Base-by-base conservation (phyloP, 345 rosid genomes). In the Euphorbia pulcherrima region DNA sequence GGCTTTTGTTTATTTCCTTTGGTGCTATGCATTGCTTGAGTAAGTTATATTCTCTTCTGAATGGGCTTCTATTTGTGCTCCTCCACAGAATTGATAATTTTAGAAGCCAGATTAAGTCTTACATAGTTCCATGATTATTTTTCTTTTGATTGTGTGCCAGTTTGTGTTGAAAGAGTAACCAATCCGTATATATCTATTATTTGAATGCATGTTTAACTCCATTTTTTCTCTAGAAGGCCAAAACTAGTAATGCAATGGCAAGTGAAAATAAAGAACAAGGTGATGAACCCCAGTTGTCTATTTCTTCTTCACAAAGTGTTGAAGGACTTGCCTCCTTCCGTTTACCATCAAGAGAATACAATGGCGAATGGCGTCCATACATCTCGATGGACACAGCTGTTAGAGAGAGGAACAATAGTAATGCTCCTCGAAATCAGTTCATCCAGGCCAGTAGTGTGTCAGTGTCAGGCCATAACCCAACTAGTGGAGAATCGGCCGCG, bases 221-320 rank as follows among this genome's bases (percentile, higher is more conserved):
- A 41, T 35, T 30, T 2, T 28, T 48, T 53, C 12, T 24, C 46
- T 50, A 47, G 52, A 47, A 33, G 37, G 37, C 50, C 27, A 46
- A 58, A 47, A 50, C 63, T 26, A 48, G 57, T 51, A 21, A 66
- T 54, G 68, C 53, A 54, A 74, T 78, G 78, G 72, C 72, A 21
- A 68, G 64, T 65, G 72, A 66, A 63, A 73, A 70, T 64, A 33
- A n/a, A 2, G 62, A 62, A 33, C 54, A 67, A 61, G 77, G 33
- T 50, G 72, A 73, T 21, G 57, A 64, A 29, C 26, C 63, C 20
- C 47, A 44, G 8, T 16, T 18, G n/a, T 20, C 70, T 56, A 20
- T 8, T 71, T 18, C 53, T n/a, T 24, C 29, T 27, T 30, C 11
- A 2, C 68, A 69, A 51, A 60, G 41, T 1, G 39, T 60, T 47